Base-by-base conservation (phyloP, 176 grass and related monocot species). In the Paspalum notatum region DNA sequence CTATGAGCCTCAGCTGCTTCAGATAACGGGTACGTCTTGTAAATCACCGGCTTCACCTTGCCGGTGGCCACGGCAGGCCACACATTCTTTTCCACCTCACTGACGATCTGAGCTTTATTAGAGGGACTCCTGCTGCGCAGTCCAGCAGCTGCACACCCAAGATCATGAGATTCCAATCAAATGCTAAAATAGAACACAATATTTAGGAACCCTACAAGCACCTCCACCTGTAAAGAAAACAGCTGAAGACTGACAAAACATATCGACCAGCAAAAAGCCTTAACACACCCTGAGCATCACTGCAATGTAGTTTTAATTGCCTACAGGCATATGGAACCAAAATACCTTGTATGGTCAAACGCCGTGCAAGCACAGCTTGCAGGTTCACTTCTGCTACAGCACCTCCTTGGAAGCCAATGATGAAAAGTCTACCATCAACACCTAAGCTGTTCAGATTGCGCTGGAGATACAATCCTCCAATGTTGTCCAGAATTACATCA, bases 401-500 rank as follows among this genome's bases (percentile, higher is more conserved):
- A 12, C 92, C 92, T 37, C 92, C 92, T 85, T 85, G 86, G 71
- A 98, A 89, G 46, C 92, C 90, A 51, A 98, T 94, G 59, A 98
- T 89, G 78, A 98, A 94, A 60, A 94, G 84, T 76, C 92, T 90
- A 38, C 95, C 95, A 86, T 91, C 92, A 38, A 94, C 53, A 74
- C 53, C 75, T 84, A 98, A 89, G 81, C 90, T 85, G 41, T 93
- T 81, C 41, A 94, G 81, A 61, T 98, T 94, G 64, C 71, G 85
- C 71, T 93, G 90, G 38, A 93, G 75, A 83, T 95, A 98, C 9
- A 78, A 51, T 38, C 83, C 90, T 1, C 92, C 92, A 49, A 95
- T 72, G 17, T 87, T 95, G 81, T 98, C 95, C 45, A 98, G 52
- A 83, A 98, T 91, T 38, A 95, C 92, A 87, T 98, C 92, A 68